Evolutionary conservation across 78 protist species (phyloP), one percentile per base, ranked within the genome.

Genomic region (Dictyostelium purpureum): DNA sequence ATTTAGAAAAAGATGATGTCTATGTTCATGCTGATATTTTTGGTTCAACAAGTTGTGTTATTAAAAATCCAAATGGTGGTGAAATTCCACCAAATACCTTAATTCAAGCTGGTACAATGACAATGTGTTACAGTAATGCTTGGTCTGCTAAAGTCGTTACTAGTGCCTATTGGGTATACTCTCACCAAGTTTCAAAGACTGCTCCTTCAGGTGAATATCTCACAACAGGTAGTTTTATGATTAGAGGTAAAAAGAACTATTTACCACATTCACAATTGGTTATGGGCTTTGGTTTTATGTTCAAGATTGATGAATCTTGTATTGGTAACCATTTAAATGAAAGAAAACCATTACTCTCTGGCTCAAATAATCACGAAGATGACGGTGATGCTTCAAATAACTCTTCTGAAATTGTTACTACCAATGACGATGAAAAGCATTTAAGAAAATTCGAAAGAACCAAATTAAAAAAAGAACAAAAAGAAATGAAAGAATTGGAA

Each of bases 161-260:
- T 3, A 7, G 74, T 24, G 99, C 99, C 14, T 99, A 96, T 87
- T 99, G 99, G 99, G 99, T 98, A 5, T 52, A 88, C 28, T 73
- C 79, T 7, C 33, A 88, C 54, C 99, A 98, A 94, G 99, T 98
- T 52, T 80, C 95, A 19, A 97, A 97, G 75, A 96, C 98, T 2
- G 99, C 99, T 1, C 99, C 98, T 33, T 67, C 98, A 6, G 99
- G 99, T 24, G 98, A 97, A 76, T 97, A 74, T 75, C 79, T 98
- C 4, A 45, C 96, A n/a, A 90, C 99, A 4, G 99, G 99, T 45
- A 47, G 94, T 24, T 98, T 97, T 71, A 79, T 92, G 95, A 94
- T 97, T 61, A 66, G 96, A 14, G 97, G 97, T 24, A 88, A 96
- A 77, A 96, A 96, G 96, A 98, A 98, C 93, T 98, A 71, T 61